A percentile compares a stretch with the other conserved stretches of the same genome.
These are phyloP conservation scores for Phytopythium ostracodes DNA, from an alignment of 352 stramenopile species.

Conservation along the genomic window DNA sequence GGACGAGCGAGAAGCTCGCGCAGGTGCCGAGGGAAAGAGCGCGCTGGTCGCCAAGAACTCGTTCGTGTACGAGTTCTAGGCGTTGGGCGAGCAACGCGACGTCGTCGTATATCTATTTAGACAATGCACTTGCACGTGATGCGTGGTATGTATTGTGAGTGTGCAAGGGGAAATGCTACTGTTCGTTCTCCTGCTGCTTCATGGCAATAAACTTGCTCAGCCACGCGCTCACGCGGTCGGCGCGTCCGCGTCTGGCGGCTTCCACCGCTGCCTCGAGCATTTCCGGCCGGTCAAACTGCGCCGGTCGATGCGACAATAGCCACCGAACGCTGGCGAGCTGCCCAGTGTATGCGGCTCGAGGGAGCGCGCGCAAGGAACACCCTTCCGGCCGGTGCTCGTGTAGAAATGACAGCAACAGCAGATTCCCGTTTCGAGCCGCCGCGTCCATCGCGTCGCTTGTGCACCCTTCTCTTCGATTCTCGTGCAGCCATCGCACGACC, in stretches of 20 bases:
- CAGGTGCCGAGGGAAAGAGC: conserved; percentile 15
- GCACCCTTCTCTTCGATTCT: conserved; percentile 27
- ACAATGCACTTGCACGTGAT: background rate
- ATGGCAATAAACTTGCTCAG: conserved; percentile 8
- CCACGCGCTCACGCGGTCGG: conserved; percentile 29
- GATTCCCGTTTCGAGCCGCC: conserved; percentile 34
- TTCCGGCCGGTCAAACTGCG: conserved; percentile 16
- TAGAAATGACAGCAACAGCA: conserved; percentile 28
- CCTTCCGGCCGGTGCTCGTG: conserved; percentile 21
- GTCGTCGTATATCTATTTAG: background rate
- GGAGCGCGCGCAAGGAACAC: conserved; percentile 20
- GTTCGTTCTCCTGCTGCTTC: conserved; percentile 4
- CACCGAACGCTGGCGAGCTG: conserved; percentile 31
- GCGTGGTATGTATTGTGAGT: background rate
- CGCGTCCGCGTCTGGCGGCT: conserved; percentile 17
- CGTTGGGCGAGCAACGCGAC: background rate
- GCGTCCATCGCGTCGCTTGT: conserved; percentile 43
- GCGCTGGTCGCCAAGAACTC: conserved; percentile 25
- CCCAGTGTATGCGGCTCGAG: conserved; percentile 22
- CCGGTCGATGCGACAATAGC: conserved; percentile 17
- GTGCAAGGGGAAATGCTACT: background rate
- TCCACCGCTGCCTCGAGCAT: conserved; percentile 20
- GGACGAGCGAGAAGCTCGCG: conserved; percentile 11
- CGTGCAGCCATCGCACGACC: conserved; percentile 40
- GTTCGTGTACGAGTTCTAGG: conserved; percentile 44